Evolutionary conservation across 1,139 yeast genomes (phyloP).

Genomic region (Candida sanyaensis): DNA sequence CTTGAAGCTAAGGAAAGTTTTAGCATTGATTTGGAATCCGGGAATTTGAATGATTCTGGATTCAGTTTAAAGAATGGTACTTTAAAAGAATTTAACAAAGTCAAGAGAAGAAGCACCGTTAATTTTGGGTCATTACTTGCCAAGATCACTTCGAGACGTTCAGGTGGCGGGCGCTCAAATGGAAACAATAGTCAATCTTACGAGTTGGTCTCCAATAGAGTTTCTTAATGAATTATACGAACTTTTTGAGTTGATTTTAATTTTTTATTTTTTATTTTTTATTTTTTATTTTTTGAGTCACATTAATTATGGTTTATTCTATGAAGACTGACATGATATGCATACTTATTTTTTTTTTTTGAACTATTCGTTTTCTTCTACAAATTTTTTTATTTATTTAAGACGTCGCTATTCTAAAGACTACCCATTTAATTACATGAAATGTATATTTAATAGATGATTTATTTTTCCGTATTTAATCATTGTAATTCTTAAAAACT

Average conservation of each 20-base stretch:
- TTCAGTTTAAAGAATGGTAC: slow-evolving; percentile 35
- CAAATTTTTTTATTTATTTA: no score
- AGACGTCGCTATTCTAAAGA: background rate
- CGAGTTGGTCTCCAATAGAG: slow-evolving; percentile 8
- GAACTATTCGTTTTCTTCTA: background rate
- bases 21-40: slow-evolving; percentile 26
- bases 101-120: slow-evolving; percentile 21
- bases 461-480: background rate
- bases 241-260: background rate
- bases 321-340: no score
- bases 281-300: no score
- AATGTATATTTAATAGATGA: background rate
- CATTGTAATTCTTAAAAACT: background rate
- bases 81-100: slow-evolving; percentile 29
- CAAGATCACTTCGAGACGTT: slow-evolving; percentile 1
- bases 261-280: no score
- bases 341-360: background rate
- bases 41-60: slow-evolving; percentile 13
- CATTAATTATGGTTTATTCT: no score
- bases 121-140: slow-evolving; percentile 6
- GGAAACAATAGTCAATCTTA: slow-evolving; percentile 8
- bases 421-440: background rate
- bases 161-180: background rate
- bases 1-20: slow-evolving; percentile 16
- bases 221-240: slow-evolving; percentile 7